These are phyloP conservation scores for Malus hybrid DNA, from an alignment of 331 rosid species.

Conservation along the genomic window DNA sequence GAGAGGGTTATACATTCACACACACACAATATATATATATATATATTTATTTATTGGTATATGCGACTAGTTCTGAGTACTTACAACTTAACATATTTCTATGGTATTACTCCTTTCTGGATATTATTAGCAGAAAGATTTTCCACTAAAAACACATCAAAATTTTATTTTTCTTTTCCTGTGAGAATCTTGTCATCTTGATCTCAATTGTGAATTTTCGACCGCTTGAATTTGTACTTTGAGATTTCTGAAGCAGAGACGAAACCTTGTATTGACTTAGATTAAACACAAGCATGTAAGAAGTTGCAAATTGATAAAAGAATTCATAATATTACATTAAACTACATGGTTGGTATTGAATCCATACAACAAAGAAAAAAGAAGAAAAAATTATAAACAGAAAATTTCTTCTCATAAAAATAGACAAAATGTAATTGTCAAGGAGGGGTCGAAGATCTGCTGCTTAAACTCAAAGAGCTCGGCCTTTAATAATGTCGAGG, in stretches of 20 bases:
- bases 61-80: background rate
- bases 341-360: conserved; percentile 20
- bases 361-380: conserved; percentile 3
- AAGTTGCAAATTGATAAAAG: conserved; percentile 3
- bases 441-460: background rate
- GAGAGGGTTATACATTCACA: background rate
- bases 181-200: background rate
- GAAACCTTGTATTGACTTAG: background rate
- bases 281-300: background rate
- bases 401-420: conserved; percentile 2
- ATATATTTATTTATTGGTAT: too few relatives aligned
- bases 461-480: conserved; percentile 16
- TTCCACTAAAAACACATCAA: background rate
- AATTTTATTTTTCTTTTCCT: background rate
- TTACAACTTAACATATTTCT: background rate
- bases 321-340: conserved; percentile 19
- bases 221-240: background rate
- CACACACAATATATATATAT: too few relatives aligned
- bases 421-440: background rate
- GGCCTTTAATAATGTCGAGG: conserved; percentile 57
- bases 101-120: background rate
- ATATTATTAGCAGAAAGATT: background rate
- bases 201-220: background rate
- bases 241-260: background rate
- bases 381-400: background rate